phyloP scores from a whole-genome alignment of 208 protist species.

The Wallacemonas collosoma region DNA sequence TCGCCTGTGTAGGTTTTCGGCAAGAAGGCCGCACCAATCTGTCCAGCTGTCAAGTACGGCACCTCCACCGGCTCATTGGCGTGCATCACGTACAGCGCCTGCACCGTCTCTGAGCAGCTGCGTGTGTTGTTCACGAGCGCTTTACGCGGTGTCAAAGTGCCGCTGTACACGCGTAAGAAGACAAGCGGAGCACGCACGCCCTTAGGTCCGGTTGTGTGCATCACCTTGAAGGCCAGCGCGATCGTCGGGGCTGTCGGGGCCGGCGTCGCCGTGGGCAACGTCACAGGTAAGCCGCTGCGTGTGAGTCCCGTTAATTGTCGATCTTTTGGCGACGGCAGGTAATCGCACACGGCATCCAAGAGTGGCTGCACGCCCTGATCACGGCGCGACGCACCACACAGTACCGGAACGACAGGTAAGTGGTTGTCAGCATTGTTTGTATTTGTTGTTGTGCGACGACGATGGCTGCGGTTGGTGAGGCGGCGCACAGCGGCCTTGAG shows the following conservation, averaged over 20 bases:
- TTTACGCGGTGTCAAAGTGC: constrained; percentile 63
- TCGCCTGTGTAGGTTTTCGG: constrained; percentile 69
- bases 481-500: constrained; percentile 70
- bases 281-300: constrained; percentile 36
- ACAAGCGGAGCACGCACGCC: constrained; percentile 80
- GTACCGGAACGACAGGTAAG: constrained; percentile 66
- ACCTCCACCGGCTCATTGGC: constrained; percentile 82
- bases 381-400: constrained; percentile 91
- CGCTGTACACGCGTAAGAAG: constrained; percentile 93
- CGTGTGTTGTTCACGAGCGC: constrained; percentile 72
- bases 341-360: constrained; percentile 87
- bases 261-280: constrained; percentile 42
- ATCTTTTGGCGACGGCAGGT: constrained; percentile 94
- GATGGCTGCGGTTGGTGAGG: constrained; percentile 24
- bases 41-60: constrained; percentile 61
- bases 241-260: constrained; percentile 53
- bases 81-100: constrained; percentile 92
- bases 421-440: constrained; percentile 18
- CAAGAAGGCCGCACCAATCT: constrained; percentile 85
- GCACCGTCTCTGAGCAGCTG: constrained; percentile 47
- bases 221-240: constrained; percentile 95
- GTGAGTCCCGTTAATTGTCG: constrained; percentile 55
- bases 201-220: constrained; percentile 60
- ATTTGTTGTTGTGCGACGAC: constrained; percentile 5
- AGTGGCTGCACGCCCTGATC: constrained; percentile 93